Base-by-base conservation (phyloP, 2,329 filamentous ascomycete species). In the Diaporthe destruens region DNA sequence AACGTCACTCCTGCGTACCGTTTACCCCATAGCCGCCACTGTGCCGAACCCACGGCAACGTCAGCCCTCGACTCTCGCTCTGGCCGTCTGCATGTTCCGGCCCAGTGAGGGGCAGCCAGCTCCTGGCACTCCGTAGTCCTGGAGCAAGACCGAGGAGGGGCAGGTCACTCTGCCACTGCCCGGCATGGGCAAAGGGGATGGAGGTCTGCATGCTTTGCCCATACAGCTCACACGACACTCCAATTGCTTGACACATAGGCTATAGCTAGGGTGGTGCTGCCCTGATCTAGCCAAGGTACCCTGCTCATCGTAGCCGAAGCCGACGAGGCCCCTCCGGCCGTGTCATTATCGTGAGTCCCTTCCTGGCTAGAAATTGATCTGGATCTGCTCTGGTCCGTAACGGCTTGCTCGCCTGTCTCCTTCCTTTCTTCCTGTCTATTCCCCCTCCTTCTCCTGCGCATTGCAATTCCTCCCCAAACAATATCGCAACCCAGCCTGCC, bases 281-380 rank as follows among this genome's bases (percentile, higher is more conserved):
- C 57, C 44, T 25, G 47, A 8, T 49, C 39, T 66, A 49, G 8
- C 54, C 54, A 39, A 59, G 67, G 54, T 65, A 18, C 55, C 68
- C 29, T 44, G 44, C 49, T 47, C 55, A 42, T 49, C 32, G 61
- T 53, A 53, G 61, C 55, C 55, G 56, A 61, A 51, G 23, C 25
- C 25, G 68, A 56, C 51, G 63, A 39, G 39, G 39, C 39, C 59
- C 36, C 59, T 59, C 67, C 63, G 59, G 70, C 73, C 71, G 71
- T 72, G 57, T 44, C 63, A 72, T 67, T 74, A 68, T 74, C 73
- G 73, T 74, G 73, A 74, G 71, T 72, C 72, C 73, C 73, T 74
- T 68, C 67, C 67, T 71, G 61, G 71, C 65, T 63, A 70, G 49
- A 47, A 70, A 49, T 49, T 49, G 39, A 56, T 53, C 44, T 51